Evolutionary conservation across 2,329 filamentous ascomycete species (phyloP).

Genomic region (Colletotrichum siamense): DNA sequence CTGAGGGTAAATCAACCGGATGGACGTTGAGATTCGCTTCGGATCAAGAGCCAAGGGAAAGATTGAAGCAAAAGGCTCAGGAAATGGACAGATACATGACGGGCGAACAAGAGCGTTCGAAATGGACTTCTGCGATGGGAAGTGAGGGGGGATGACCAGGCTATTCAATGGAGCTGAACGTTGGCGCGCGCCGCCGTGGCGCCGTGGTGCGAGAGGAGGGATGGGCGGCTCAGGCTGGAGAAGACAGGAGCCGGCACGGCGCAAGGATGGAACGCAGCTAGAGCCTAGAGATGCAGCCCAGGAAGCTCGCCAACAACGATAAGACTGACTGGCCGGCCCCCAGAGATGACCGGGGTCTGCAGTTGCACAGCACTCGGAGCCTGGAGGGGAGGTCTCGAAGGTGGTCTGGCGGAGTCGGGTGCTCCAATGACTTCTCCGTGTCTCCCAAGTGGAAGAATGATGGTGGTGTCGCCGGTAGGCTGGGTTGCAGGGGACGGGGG

Average conservation of each 20-base stretch:
- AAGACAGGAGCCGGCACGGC: slow-evolving; percentile 5
- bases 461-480: background rate
- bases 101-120: background rate
- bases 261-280: slow-evolving; percentile 1
- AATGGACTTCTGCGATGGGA: background rate
- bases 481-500: slow-evolving; percentile 6
- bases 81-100: background rate
- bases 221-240: background rate
- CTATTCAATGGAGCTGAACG: slow-evolving; percentile 19
- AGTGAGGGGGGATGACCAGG: slow-evolving; percentile 16
- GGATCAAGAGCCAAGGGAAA: background rate
- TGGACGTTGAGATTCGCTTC: background rate
- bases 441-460: background rate
- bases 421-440: background rate
- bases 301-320: background rate
- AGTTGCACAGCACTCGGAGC: slow-evolving; percentile 12
- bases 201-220: background rate
- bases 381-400: slow-evolving; percentile 6
- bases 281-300: background rate
- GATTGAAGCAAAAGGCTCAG: background rate
- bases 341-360: background rate
- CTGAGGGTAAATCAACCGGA: background rate
- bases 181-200: background rate
- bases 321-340: background rate
- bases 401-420: slow-evolving; percentile 9